phyloP scores from a whole-genome alignment of 371 early-diverging fungal species.

The Saksenaea oblongispora region DNA sequence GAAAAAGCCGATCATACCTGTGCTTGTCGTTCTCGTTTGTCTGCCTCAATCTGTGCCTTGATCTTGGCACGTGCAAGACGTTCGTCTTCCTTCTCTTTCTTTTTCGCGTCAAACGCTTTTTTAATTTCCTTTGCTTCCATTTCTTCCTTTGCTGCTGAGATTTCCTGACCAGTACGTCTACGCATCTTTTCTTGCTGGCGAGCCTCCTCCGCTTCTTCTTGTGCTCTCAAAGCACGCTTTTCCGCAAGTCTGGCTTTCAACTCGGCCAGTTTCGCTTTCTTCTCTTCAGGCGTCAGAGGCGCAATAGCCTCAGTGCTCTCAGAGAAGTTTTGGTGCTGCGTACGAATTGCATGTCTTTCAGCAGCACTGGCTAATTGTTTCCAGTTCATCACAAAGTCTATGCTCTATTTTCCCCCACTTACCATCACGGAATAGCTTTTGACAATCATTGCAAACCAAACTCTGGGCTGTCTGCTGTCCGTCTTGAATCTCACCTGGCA shows the following conservation, averaged over 20 bases:
- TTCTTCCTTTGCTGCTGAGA: constrained; percentile 70
- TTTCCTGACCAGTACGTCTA: constrained; percentile 81
- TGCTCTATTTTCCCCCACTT: constrained; percentile 16
- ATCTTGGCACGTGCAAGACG: constrained; percentile 74
- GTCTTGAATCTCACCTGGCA: constrained; percentile 69
- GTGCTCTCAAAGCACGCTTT: constrained; percentile 67
- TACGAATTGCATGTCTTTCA: constrained; percentile 81
- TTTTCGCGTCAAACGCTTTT: constrained; percentile 71
- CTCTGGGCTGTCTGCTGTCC: constrained; percentile 74
- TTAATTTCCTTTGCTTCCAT: constrained; percentile 75
- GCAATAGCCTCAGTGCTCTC: constrained; percentile 83
- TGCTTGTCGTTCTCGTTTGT: constrained; percentile 75
- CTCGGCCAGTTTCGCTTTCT: constrained; percentile 74
- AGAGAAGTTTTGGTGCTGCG: constrained; percentile 85
- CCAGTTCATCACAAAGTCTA: not conserved
- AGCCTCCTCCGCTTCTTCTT: constrained; percentile 69
- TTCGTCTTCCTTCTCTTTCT: constrained; percentile 81
- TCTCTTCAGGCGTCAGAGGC: constrained; percentile 88
- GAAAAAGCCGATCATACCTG: constrained; percentile 21
- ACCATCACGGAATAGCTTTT: constrained; percentile 79
- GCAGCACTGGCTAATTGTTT: constrained; percentile 63
- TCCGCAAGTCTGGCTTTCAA: constrained; percentile 71
- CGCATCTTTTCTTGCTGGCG: constrained; percentile 76
- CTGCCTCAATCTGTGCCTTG: constrained; percentile 85
- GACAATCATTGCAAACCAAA: constrained; percentile 87